phyloP scores from a whole-genome alignment of 1,139 yeast genomes.

The Blastobotrys proliferans region DNA sequence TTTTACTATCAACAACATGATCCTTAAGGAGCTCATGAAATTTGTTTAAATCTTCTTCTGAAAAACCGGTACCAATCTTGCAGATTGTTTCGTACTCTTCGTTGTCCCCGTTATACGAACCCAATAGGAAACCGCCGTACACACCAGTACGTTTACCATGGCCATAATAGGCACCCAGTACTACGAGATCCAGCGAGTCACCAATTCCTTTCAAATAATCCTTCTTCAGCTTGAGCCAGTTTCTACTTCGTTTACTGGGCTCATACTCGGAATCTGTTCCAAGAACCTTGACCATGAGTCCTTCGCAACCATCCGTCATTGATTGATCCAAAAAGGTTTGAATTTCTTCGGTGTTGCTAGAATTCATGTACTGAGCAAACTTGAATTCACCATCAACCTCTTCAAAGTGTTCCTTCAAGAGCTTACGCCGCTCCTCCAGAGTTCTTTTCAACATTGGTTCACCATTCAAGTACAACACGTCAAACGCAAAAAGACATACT shows the following conservation, averaged over 20 bases:
- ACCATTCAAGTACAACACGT: slow-evolving; percentile 68
- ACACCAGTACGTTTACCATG: slow-evolving; percentile 92
- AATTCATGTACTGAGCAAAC: slow-evolving; percentile 72
- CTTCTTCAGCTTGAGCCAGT: slow-evolving; percentile 93
- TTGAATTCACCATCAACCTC: slow-evolving; percentile 73
- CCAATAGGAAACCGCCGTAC: slow-evolving; percentile 90
- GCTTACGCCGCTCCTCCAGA: slow-evolving; percentile 62
- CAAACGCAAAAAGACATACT: slow-evolving; percentile 91
- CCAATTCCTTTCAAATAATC: slow-evolving; percentile 86
- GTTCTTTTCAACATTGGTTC: slow-evolving; percentile 66
- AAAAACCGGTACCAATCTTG: slow-evolving; percentile 96
- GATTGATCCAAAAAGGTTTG: slow-evolving; percentile 87
- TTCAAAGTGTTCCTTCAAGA: slow-evolving; percentile 53
- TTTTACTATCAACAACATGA: slow-evolving; percentile 64
- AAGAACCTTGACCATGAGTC: slow-evolving; percentile 89
- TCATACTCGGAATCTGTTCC: slow-evolving; percentile 82
- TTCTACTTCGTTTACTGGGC: slow-evolving; percentile 90
- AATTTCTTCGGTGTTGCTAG: slow-evolving; percentile 66
- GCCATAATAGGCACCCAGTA: slow-evolving; percentile 91
- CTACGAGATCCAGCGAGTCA: slow-evolving; percentile 90
- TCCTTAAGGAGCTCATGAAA: slow-evolving; percentile 61
- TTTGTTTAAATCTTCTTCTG: slow-evolving; percentile 70
- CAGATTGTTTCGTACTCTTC: slow-evolving; percentile 95
- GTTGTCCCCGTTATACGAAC: slow-evolving; percentile 81
- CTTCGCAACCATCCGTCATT: slow-evolving; percentile 89